Base-by-base conservation (phyloP, 345 rosid genomes). In the Carallia brachiata region DNA sequence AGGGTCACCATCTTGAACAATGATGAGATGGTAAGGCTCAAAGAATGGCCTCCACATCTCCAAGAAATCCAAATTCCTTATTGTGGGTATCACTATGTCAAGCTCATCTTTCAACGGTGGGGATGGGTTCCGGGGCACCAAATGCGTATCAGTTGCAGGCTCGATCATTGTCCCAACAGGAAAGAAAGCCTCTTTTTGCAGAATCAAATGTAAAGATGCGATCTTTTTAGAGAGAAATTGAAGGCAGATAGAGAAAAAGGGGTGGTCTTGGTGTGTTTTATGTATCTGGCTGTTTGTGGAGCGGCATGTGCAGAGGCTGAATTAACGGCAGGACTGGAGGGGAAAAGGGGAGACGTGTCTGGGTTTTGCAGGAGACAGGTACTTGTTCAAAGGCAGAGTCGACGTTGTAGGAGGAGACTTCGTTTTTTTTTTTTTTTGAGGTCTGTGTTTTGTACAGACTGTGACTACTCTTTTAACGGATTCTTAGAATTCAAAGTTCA, bases 41-140 rank as follows among this genome's bases (percentile, higher is more conserved):
- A 94, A 85, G 70, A 94, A 94, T 2, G 98, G 98, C 84, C 98
- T 85, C 98, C 98, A 94, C 96, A 86, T 91, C 85, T 94, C 98
- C 53, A 94, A 87, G 74, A 94, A 94, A 63, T 94, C 98, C 15
- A 94, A 86, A 83, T 91, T 94, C 34, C 98, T 72, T 70, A 94
- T 94, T 0, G 98, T 94, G 32, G 98, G 98, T 30, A 94, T 94
- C 15, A 94, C 97, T 18, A 94, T 94, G 69, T 94, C 98, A 17
- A 94, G 87, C 85, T 89, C 97, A 68, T 94, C 97, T 68, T 75
- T 94, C 84, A 94, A 73, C 61, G 65, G 68, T 12, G 94, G 80
- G 5, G 27, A 6, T 23, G 0, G 75, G 54, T 57, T 62, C 69
- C 66, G 3, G 82, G 84, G 57, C 59, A 55, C 59, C 13, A 10